Evolutionary conservation across 345 rosid genomes (phyloP), one percentile per base, ranked within the genome.

Genomic region (Aegle marmelos): DNA sequence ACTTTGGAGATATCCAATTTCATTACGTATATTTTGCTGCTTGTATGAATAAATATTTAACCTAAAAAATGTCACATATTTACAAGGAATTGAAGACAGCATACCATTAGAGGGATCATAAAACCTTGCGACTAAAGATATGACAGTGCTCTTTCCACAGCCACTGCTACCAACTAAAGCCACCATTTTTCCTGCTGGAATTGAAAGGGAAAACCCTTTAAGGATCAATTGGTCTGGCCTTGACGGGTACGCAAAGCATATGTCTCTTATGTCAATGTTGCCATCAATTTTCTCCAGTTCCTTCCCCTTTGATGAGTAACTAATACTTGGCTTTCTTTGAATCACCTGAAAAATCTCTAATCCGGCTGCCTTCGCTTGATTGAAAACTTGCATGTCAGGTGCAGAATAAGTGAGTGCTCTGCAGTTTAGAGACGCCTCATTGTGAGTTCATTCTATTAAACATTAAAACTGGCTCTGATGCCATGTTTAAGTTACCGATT

Each of bases 161-260:
- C 95, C 91, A 34, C 95, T 91, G 33, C 85, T 85, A 1, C 95
- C 93, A 14, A 91, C 93, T 63, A 89, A 76, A 7, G 91, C 91
- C 34, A 88, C 82, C 45, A 70, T 88, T 75, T 86, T 87, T 76
- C 93, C 91, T 22, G 91, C 87, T 30, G 91, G 90, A 77, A 91
- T 87, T 34, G 88, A 84, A 75, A 89, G 37, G 9, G 93, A 86
- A 69, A 91, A 85, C 39, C 91, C 91, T 59, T 74, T 81, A 8
- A 91, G 91, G 78, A 88, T 85, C 56, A 66, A 24, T 57, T 82
- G 83, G 24, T 89, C 90, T 8, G 65, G 84, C 60, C 91, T 76
- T 7, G 91, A 87, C n/a, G 93, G 95, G 56, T 91, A 91, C 4
- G 90, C 85, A 70, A 89, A 91, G 66, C 78, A 61, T 41, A 87